These are phyloP conservation scores for Letharia lupina DNA, from an alignment of 495 filamentous ascomycete genomes.

Conservation along the genomic window DNA sequence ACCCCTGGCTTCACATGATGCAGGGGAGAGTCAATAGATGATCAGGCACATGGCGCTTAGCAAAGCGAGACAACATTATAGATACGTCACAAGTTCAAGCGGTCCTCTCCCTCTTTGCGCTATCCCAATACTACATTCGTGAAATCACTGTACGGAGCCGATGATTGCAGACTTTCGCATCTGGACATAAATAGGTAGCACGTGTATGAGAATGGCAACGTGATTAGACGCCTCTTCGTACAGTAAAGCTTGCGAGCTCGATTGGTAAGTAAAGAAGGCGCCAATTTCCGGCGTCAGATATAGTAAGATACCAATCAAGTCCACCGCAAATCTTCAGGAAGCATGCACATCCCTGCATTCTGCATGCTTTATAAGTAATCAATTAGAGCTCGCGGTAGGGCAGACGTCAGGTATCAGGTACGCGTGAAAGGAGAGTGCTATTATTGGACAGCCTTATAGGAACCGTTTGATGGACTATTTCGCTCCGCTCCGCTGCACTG, in stretches of 20 bases:
- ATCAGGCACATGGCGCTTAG: neutral
- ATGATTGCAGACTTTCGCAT: neutral
- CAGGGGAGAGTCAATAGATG: neutral
- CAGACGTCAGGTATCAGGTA: neutral
- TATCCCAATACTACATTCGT: neutral
- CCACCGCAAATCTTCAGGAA: neutral
- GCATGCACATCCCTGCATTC: neutral
- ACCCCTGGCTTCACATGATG: neutral
- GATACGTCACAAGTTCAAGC: neutral
- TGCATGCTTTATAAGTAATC: neutral
- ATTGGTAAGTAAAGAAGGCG: neutral
- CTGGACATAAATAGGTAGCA: neutral
- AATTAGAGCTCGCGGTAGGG: neutral
- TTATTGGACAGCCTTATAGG: neutral
- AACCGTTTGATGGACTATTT: neutral
- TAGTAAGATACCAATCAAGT: neutral
- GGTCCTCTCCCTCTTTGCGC: neutral
- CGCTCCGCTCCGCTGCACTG: neutral
- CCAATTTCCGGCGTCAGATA: neutral
- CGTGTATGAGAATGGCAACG: neutral
- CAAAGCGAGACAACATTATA: neutral
- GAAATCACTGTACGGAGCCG: neutral
- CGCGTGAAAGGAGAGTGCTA: neutral
- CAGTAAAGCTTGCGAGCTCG: neutral
- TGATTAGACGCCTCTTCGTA: neutral